Evolutionary conservation across 2,329 filamentous ascomycete species (phyloP).

Genomic region (Aspergillus sergii): DNA sequence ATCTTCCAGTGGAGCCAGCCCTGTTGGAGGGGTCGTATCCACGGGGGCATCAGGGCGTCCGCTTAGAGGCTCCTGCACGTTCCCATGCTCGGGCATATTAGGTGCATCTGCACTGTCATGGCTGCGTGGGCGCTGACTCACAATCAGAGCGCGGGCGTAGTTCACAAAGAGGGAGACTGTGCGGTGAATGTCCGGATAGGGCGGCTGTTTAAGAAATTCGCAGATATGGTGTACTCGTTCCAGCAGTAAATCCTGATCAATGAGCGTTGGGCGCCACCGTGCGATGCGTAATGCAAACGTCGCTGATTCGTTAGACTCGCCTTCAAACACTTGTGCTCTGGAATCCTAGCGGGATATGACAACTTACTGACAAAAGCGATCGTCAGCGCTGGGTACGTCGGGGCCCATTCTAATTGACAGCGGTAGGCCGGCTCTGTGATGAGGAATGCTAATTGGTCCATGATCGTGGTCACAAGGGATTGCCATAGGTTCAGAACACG

Average conservation of each 20-base stretch:
- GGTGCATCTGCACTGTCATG: constrained; percentile 16
- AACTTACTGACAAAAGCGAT: constrained; percentile 41
- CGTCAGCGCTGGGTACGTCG: constrained; percentile 38
- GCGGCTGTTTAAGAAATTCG: constrained; percentile 38
- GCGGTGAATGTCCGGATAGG: constrained; percentile 42
- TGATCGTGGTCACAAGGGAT: constrained; percentile 34
- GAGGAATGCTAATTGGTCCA: constrained; percentile 35
- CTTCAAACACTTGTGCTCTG: neutral
- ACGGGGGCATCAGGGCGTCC: neutral
- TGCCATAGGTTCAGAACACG: constrained; percentile 34
- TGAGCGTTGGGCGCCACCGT: constrained; percentile 36
- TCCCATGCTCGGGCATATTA: constrained; percentile 17
- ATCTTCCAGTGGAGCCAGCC: constrained; percentile 4
- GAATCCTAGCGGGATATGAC: neutral
- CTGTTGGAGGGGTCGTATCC: neutral
- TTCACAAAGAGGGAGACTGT: constrained; percentile 42
- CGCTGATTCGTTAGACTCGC: constrained; percentile 25
- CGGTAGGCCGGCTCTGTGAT: constrained; percentile 36
- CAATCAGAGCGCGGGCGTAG: constrained; percentile 37
- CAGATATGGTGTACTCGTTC: constrained; percentile 36
- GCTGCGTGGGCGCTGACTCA: constrained; percentile 25
- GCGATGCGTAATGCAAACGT: constrained; percentile 39
- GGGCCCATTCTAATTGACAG: constrained; percentile 37
- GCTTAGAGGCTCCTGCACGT: neutral
- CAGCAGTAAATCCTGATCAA: constrained; percentile 33